A percentile compares a stretch with the other conserved stretches of the same genome.
Evolutionary conservation across 2,329 filamentous ascomycete species (phyloP).

Genomic region (Aspergillus flavus): DNA sequence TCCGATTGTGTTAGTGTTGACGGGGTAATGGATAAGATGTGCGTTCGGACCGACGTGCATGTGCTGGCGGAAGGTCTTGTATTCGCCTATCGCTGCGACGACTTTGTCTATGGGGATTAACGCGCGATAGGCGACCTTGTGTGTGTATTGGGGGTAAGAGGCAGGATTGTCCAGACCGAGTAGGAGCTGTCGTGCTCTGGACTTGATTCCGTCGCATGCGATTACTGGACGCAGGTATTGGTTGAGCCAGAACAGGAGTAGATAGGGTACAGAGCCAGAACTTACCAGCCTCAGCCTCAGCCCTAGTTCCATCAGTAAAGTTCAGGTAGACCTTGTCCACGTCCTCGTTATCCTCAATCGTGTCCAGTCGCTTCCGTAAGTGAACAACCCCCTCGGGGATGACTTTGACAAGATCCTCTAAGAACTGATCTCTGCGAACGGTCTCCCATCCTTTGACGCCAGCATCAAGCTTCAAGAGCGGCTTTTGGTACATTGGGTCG

Average conservation of each 20-base stretch:
- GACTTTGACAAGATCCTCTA: constrained; percentile 43
- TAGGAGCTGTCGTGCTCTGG: constrained; percentile 54
- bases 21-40: constrained; percentile 64
- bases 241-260: background rate
- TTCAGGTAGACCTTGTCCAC: constrained; percentile 30
- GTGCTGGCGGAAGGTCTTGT: constrained; percentile 52
- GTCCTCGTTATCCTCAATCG: constrained; percentile 28
- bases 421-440: constrained; percentile 40
- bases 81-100: constrained; percentile 49
- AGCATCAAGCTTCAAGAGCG: constrained; percentile 10
- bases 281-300: constrained; percentile 40
- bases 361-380: constrained; percentile 40
- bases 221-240: constrained; percentile 30
- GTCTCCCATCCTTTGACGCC: constrained; percentile 10
- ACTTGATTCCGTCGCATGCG: constrained; percentile 67
- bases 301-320: constrained; percentile 50
- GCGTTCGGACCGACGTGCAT: constrained; percentile 60
- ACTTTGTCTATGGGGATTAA: constrained; percentile 62
- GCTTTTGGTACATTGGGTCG: constrained; percentile 14
- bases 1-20: constrained; percentile 30
- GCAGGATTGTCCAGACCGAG: constrained; percentile 52
- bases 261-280: background rate
- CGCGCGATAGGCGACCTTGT: constrained; percentile 63
- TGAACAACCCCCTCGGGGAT: constrained; percentile 38
- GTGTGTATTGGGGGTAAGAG: constrained; percentile 52